These are phyloP conservation scores for Acer campestre DNA, from an alignment of 345 rosid species.

Conservation along the genomic window DNA sequence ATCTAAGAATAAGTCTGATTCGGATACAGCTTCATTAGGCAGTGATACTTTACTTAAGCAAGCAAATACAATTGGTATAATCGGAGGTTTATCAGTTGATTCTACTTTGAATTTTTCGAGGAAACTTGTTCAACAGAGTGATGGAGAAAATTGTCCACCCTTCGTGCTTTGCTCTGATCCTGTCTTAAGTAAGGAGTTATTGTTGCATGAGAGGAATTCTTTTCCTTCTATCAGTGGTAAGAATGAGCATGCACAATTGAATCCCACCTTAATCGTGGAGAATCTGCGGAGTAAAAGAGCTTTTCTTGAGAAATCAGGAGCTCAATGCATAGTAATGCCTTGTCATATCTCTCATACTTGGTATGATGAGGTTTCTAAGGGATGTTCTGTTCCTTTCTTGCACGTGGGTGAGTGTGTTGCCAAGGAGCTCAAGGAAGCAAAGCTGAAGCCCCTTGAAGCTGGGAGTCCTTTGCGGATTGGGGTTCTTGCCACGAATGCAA, in stretches of 20 bases:
- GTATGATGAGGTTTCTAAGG: conserved; percentile 42
- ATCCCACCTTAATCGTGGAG: conserved; percentile 35
- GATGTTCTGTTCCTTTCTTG: conserved; percentile 40
- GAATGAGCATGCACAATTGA: conserved; percentile 31
- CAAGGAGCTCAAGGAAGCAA: conserved; percentile 48
- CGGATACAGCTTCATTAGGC: conserved; percentile 25
- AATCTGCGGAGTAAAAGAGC: conserved; percentile 40
- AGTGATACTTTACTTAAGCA: conserved; percentile 46
- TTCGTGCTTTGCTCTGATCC: conserved; percentile 81
- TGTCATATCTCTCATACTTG: conserved; percentile 55
- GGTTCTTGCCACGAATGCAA: conserved; percentile 39
- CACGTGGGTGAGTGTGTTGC: conserved; percentile 59
- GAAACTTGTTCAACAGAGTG: conserved; percentile 61
- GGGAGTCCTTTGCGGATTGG: conserved; percentile 56
- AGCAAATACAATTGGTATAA: conserved; percentile 65
- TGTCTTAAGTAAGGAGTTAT: conserved; percentile 50
- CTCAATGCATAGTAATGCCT: conserved; percentile 52
- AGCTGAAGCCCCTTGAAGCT: conserved; percentile 54
- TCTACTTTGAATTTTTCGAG: conserved; percentile 56
- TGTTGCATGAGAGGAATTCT: conserved; percentile 45
- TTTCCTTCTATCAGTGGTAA: conserved; percentile 43
- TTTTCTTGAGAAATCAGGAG: conserved; percentile 52
- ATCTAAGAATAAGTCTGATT: conserved; percentile 42
- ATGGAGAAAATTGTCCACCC: conserved; percentile 50
- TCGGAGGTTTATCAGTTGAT: conserved; percentile 64